Evolutionary conservation across 2,329 filamentous ascomycete species (phyloP).

Genomic region (Zymoseptoria tritici): DNA sequence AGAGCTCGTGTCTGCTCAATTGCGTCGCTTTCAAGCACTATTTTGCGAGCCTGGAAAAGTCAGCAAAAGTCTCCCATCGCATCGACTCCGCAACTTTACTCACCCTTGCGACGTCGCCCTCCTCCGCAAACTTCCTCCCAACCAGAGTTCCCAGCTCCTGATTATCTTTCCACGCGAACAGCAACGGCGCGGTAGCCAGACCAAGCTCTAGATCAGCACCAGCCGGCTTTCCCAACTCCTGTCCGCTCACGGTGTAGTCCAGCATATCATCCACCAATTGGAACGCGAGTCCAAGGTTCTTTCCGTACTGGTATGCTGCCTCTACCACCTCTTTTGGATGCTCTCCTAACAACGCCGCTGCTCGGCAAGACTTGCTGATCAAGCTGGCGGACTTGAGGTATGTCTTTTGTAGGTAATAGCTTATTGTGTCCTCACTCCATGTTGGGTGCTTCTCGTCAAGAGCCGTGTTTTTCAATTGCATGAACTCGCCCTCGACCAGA

Average conservation of each 20-base stretch:
- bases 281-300: slow-evolving; percentile 89
- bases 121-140: slow-evolving; percentile 75
- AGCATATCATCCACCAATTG: slow-evolving; percentile 97
- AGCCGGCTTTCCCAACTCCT: slow-evolving; percentile 86
- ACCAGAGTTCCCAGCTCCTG: slow-evolving; percentile 79
- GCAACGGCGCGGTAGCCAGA: slow-evolving; percentile 81
- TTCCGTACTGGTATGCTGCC: slow-evolving; percentile 83
- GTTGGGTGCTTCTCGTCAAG: slow-evolving; percentile 74
- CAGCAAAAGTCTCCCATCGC: slow-evolving; percentile 11
- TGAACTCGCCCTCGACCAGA: slow-evolving; percentile 96
- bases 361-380: slow-evolving; percentile 92
- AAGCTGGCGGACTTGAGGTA: slow-evolving; percentile 94
- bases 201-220: slow-evolving; percentile 91
- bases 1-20: slow-evolving; percentile 86
- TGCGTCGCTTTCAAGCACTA: slow-evolving; percentile 77
- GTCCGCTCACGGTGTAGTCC: slow-evolving; percentile 81
- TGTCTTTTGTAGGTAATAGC: slow-evolving; percentile 95
- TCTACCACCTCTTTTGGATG: slow-evolving; percentile 73
- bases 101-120: slow-evolving; percentile 81
- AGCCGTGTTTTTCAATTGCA: slow-evolving; percentile 97
- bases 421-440: slow-evolving; percentile 82
- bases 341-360: slow-evolving; percentile 76
- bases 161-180: slow-evolving; percentile 84
- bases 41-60: slow-evolving; percentile 63
- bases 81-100: slow-evolving; percentile 30